Evolutionary conservation across 1,284 basidiomycete genomes (phyloP).

Genomic region (Marasmius fiardii): DNA sequence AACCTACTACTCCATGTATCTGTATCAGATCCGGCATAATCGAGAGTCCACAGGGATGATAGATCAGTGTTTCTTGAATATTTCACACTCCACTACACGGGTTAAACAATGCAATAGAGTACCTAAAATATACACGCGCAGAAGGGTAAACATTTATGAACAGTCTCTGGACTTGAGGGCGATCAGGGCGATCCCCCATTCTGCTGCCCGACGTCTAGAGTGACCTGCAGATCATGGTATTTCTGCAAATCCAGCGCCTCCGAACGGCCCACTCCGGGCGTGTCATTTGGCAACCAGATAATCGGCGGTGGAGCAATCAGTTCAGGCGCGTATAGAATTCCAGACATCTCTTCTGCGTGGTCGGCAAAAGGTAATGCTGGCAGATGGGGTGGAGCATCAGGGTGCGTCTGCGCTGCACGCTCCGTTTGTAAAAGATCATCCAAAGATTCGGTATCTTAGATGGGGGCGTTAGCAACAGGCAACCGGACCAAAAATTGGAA

Average conservation of each 20-base stretch:
- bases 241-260: slow-evolving; percentile 69
- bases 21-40: no score
- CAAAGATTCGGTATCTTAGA: slow-evolving; percentile 64
- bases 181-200: slow-evolving; percentile 24
- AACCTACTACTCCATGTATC: no score
- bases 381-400: slow-evolving; percentile 71
- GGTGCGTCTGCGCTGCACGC: slow-evolving; percentile 71
- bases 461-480: slow-evolving; percentile 8
- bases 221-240: slow-evolving; percentile 64
- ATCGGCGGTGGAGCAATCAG: slow-evolving; percentile 71
- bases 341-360: slow-evolving; percentile 71
- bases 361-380: slow-evolving; percentile 67
- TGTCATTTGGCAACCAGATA: slow-evolving; percentile 79
- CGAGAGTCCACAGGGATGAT: no score
- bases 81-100: no score
- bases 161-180: slow-evolving; percentile 19
- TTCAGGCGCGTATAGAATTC: slow-evolving; percentile 78
- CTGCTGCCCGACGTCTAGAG: slow-evolving; percentile 51
- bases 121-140: neutral
- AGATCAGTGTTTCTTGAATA: no score
- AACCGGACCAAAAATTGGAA: slow-evolving; percentile 3
- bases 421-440: slow-evolving; percentile 78
- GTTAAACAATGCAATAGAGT: no score
- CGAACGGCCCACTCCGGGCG: slow-evolving; percentile 63
- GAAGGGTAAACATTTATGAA: neutral